Conservation (phyloP, 2,329 filamentous ascomycete species). For the Dothistroma pini region DNA sequence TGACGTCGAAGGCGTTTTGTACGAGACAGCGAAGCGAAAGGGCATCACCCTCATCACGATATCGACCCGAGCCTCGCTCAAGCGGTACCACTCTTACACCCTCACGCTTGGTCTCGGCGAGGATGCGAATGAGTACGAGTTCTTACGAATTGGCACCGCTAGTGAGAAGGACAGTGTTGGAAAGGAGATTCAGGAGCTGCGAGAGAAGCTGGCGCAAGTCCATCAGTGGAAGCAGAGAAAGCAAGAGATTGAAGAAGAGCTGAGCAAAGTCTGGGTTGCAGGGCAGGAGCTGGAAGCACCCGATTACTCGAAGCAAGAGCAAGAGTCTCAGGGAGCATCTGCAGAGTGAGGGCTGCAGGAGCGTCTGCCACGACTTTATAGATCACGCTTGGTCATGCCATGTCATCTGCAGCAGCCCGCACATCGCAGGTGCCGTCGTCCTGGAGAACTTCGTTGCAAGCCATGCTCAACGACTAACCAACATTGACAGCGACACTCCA, state of each 20-base stretch:
- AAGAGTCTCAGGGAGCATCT: not conserved
- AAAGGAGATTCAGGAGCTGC: conserved; percentile 80
- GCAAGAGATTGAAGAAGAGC: conserved; percentile 76
- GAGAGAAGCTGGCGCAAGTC: conserved; percentile 74
- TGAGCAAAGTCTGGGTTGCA: conserved; percentile 62
- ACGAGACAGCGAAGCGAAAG: conserved; percentile 87
- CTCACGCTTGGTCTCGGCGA: conserved; percentile 78
- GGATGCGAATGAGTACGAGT: conserved; percentile 81
- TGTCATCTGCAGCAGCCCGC: too few species aligned
- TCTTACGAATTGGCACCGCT: conserved; percentile 89
- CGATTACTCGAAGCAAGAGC: conserved; percentile 14
- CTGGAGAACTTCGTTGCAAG: not conserved
- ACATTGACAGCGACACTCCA: too few species aligned
- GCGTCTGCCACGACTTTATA: not conserved
- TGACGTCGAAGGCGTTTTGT: conserved; percentile 90
- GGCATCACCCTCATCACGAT: conserved; percentile 97
- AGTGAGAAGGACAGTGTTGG: conserved; percentile 91
- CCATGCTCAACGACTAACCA: too few species aligned
- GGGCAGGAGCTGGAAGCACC: conserved; percentile 32
- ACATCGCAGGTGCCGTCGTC: not conserved
- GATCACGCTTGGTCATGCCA: not conserved
- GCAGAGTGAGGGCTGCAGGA: not conserved
- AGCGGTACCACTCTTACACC: conserved; percentile 93
- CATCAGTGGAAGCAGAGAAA: conserved; percentile 76
- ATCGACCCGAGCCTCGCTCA: conserved; percentile 87